phyloP scores from a whole-genome alignment of 163 green algal genomes.

The Chlamydomonas reinhardtii region DNA sequence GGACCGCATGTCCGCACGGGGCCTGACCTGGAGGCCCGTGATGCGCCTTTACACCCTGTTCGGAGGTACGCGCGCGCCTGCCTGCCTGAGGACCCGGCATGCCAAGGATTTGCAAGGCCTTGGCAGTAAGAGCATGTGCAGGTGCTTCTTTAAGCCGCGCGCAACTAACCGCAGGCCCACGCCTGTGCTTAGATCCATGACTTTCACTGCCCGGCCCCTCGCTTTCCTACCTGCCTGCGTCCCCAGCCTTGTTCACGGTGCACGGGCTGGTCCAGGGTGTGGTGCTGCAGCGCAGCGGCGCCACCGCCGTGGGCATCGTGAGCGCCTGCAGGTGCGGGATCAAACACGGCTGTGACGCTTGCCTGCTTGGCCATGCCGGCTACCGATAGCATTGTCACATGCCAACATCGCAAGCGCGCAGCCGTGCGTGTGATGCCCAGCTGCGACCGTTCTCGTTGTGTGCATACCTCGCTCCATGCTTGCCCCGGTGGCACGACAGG shows the following conservation, averaged over 20 bases:
- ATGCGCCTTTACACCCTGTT: slow-evolving; percentile 60
- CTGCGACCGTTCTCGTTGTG: not conserved
- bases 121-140: too few relatives aligned
- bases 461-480: not conserved
- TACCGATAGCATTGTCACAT: too few relatives aligned
- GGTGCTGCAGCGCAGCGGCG: slow-evolving; percentile 41
- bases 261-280: slow-evolving; percentile 43
- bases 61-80: slow-evolving; percentile 38
- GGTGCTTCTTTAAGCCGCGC: too few relatives aligned
- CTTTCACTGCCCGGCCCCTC: not conserved
- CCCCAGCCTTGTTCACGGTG: slow-evolving; percentile 57
- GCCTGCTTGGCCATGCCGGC: too few relatives aligned
- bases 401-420: not conserved
- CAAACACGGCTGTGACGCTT: too few relatives aligned
- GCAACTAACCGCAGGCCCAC: not conserved
- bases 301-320: slow-evolving; percentile 32
- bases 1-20: slow-evolving; percentile 43
- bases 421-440: not conserved
- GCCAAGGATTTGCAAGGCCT: too few relatives aligned
- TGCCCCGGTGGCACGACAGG: not conserved
- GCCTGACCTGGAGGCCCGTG: slow-evolving; percentile 20
- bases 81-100: too few relatives aligned
- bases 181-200: too few relatives aligned
- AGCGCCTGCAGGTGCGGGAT: not conserved
- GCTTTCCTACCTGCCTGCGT: not conserved